These are phyloP conservation scores for Ilyonectria sp. DNA, from an alignment of 2,329 filamentous ascomycete genomes.

Conservation along the genomic window DNA sequence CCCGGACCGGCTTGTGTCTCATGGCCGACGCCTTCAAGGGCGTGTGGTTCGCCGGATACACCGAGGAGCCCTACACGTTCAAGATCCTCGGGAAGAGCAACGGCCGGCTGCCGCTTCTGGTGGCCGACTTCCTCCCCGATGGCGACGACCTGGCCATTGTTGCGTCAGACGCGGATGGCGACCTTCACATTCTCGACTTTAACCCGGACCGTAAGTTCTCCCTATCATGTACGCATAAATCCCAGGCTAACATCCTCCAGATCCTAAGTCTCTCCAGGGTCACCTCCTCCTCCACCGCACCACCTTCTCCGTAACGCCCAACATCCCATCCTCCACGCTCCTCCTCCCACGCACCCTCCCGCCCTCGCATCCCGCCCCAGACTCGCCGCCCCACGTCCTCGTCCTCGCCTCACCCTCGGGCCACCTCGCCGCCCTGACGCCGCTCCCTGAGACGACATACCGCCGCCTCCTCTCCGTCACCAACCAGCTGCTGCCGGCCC, in stretches of 20 bases:
- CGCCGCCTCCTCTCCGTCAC: conserved; percentile 86
- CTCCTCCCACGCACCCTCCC: conserved; percentile 79
- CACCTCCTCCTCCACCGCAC: conserved; percentile 89
- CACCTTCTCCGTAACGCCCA: conserved; percentile 87
- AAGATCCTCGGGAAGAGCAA: conserved; percentile 91
- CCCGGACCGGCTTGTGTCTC: conserved; percentile 86
- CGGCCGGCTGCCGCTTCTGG: conserved; percentile 82
- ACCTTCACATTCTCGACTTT: conserved; percentile 91
- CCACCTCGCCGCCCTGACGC: conserved; percentile 81
- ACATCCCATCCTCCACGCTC: conserved; percentile 81
- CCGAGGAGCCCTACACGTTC: conserved; percentile 97
- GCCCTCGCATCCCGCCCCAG: conserved; percentile 54
- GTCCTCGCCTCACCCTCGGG: conserved; percentile 84
- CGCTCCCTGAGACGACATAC: conserved; percentile 85
- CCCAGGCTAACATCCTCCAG: conserved; percentile 62
- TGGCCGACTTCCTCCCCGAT: conserved; percentile 90
- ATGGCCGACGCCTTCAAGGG: conserved; percentile 94
- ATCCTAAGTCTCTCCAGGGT: conserved; percentile 93
- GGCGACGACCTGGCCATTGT: conserved; percentile 87
- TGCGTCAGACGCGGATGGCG: conserved; percentile 86
- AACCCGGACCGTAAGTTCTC: conserved; percentile 87
- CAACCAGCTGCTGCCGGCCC: conserved; percentile 81
- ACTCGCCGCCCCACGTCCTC: conserved; percentile 61
- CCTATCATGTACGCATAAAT: not conserved
- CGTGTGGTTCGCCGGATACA: conserved; percentile 96